Percentiles rank a stretch among this genome's conserved stretches.
phyloP scores from a whole-genome alignment of 441 rosid species.

The Croton setiger region DNA sequence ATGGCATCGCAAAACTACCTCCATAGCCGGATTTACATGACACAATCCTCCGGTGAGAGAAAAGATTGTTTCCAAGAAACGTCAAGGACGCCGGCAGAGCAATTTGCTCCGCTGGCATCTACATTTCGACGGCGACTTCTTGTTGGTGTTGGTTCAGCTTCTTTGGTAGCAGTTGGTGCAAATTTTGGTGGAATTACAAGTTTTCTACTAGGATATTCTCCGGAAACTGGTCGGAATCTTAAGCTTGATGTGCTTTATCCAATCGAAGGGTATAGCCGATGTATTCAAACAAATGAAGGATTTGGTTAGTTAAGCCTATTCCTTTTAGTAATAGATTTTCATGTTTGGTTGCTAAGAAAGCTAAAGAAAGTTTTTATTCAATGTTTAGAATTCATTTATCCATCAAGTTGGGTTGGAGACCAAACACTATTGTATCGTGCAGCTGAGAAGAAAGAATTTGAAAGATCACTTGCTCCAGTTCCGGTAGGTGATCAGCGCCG shows the following conservation, averaged over 20 bases:
- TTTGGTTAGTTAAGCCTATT: constrained; percentile 59
- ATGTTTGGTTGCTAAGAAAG: not conserved
- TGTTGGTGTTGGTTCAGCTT: constrained; percentile 64
- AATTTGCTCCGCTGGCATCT: constrained; percentile 59
- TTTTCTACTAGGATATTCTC: constrained; percentile 61
- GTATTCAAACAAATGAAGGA: constrained; percentile 65
- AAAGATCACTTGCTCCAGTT: constrained; percentile 75
- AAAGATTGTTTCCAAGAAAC: constrained; percentile 30
- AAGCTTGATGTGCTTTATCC: constrained; percentile 85
- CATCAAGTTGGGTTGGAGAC: constrained; percentile 78
- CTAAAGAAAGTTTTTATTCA: not conserved
- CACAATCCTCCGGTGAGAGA: constrained; percentile 42
- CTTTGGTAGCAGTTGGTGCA: constrained; percentile 72
- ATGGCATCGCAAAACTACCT: no score
- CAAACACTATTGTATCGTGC: constrained; percentile 75
- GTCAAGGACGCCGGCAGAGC: constrained; percentile 44
- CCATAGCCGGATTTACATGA: constrained; percentile 27
- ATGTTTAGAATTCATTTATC: constrained; percentile 63
- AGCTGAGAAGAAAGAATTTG: constrained; percentile 51
- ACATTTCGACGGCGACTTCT: constrained; percentile 60
- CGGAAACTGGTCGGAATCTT: constrained; percentile 56
- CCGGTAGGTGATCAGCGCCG: constrained; percentile 39
- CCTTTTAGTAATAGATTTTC: not conserved
- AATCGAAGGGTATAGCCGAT: constrained; percentile 65
- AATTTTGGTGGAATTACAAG: constrained; percentile 81